Conservation (phyloP, 2,329 filamentous ascomycete genomes). For the Lecanicillium sp. region DNA sequence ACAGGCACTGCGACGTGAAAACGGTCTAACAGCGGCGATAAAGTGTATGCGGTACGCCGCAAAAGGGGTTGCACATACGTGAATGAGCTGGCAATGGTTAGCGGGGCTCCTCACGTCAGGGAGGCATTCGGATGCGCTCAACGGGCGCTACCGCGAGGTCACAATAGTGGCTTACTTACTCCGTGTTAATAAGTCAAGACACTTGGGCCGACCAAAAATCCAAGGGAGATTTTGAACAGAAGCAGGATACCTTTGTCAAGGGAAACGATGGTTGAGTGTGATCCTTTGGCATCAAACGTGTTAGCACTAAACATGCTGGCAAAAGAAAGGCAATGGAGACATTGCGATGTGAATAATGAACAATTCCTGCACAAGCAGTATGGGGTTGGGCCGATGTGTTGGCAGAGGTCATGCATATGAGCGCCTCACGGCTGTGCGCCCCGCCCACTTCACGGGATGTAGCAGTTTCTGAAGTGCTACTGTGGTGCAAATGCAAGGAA, state of each 20-base stretch:
- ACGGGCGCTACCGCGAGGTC: conserved; percentile 5
- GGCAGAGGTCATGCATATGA: no score
- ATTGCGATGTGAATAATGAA: no score
- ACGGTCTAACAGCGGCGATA: conserved; percentile 7
- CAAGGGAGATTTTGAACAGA: background rate
- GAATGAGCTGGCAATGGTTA: conserved; percentile 48
- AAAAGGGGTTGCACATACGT: conserved; percentile 51
- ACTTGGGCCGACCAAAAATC: no score
- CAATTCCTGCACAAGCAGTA: no score
- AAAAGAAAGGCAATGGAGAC: background rate
- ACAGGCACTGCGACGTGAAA: conserved; percentile 19
- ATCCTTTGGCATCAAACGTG: no score
- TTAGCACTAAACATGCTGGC: background rate
- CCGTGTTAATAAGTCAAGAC: no score
- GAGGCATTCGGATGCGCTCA: conserved; percentile 31
- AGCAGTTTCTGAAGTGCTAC: no score
- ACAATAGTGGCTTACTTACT: background rate
- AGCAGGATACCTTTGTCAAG: conserved; percentile 23
- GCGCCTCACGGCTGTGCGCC: no score
- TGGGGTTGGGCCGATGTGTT: no score
- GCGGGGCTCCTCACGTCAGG: conserved; percentile 10
- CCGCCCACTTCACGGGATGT: no score
- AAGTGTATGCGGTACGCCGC: conserved; percentile 27
- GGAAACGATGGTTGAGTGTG: no score
- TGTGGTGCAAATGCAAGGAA: no score